Evolutionary conservation across 2,329 filamentous ascomycete species (phyloP).

Genomic region (Penicillium thymicola): DNA sequence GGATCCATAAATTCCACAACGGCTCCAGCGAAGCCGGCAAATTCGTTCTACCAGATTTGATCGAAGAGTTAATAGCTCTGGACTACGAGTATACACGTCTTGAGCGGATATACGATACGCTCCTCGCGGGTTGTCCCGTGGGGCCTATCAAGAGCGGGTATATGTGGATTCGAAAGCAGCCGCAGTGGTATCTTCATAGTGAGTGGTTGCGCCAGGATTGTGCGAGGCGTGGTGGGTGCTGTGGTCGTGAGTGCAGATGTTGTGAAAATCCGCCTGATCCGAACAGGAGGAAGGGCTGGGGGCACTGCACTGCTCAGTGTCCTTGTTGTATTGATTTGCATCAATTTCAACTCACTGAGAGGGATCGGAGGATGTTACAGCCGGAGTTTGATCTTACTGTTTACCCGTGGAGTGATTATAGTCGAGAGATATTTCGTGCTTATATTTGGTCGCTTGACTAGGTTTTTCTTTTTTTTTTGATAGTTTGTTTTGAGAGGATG

Average conservation of each 20-base stretch:
- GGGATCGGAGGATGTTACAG: not conserved
- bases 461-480: not conserved
- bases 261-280: conserved; percentile 2
- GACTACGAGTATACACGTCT: not conserved
- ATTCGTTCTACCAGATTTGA: not conserved
- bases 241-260: conserved; percentile 8
- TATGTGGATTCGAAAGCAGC: conserved; percentile 3
- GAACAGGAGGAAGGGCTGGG: conserved; percentile 3
- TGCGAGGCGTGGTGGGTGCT: conserved; percentile 7
- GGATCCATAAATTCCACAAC: not conserved
- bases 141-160: conserved; percentile 5
- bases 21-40: not conserved
- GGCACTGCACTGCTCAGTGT: conserved; percentile 6
- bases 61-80: conserved; percentile 6
- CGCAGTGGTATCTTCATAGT: conserved; percentile 5
- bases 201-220: conserved; percentile 7
- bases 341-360: not conserved
- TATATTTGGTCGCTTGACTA: conserved; percentile 7
- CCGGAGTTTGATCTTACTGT: conserved; percentile 5
- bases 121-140: conserved; percentile 1
- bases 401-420: conserved; percentile 4
- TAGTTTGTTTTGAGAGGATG: not conserved
- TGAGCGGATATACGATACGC: not conserved
- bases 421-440: conserved; percentile 7
- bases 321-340: conserved; percentile 2